A percentile compares a stretch with the other conserved stretches of the same genome.
These are phyloP conservation scores for Fistulifera solaris DNA, from an alignment of 108 stramenopile genomes.

Conservation along the genomic window DNA sequence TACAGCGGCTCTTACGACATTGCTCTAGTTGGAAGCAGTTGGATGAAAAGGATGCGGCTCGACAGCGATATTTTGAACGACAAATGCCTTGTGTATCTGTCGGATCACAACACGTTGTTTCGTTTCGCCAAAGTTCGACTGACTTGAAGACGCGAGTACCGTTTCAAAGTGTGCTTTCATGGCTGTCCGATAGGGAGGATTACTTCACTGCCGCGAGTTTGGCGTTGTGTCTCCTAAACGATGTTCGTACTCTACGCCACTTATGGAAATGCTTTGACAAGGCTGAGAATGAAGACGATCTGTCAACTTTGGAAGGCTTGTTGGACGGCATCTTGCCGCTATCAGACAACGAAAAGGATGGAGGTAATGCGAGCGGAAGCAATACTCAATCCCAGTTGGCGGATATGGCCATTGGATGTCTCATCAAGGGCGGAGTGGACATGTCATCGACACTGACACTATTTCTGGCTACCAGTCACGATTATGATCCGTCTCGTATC, in stretches of 20 bases:
- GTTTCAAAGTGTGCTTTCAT: constrained; percentile 63
- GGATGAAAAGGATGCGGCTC: constrained; percentile 39
- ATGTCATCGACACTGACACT: constrained; percentile 51
- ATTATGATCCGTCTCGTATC: constrained; percentile 56
- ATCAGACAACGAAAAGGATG: constrained; percentile 3
- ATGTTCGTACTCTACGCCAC: constrained; percentile 47
- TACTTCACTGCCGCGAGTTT: constrained; percentile 73
- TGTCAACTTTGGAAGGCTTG: constrained; percentile 38
- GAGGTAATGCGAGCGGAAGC: too few relatives aligned
- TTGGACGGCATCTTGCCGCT: constrained; percentile 52
- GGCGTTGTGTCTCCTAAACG: constrained; percentile 55
- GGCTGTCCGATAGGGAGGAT: constrained; percentile 56
- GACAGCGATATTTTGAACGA: constrained; percentile 19
- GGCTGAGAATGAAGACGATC: constrained; percentile 40
- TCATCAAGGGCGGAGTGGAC: constrained; percentile 54
- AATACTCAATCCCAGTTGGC: constrained; percentile 35
- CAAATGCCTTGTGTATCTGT: constrained; percentile 24
- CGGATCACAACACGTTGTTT: constrained; percentile 13
- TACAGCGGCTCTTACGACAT: constrained; percentile 41
- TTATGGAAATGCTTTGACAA: constrained; percentile 40
- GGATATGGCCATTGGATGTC: constrained; percentile 73
- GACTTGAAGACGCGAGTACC: constrained; percentile 48
- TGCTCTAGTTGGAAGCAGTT: constrained; percentile 64
- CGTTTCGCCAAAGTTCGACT: constrained; percentile 40
- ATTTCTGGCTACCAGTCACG: constrained; percentile 44